Evolutionary conservation across 345 rosid genomes (phyloP), one percentile per base, ranked within the genome.

Genomic region (Sapria himalayana): DNA sequence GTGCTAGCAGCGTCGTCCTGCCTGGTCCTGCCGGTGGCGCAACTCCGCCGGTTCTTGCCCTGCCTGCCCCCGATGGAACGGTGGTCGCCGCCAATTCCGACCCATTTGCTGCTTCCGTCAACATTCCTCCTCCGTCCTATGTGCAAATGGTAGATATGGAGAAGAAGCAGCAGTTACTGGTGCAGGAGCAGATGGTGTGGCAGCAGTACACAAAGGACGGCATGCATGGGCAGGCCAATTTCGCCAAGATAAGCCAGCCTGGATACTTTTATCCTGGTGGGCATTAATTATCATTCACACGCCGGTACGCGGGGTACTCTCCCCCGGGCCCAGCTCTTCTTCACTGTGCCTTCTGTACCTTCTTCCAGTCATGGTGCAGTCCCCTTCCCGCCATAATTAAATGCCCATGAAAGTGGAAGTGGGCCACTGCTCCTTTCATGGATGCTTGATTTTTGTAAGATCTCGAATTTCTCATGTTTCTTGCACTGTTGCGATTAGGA

Each of bases 1-100:
- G 91, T 25, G 89, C 76, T 13, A 82, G 93, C 33, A 76, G 85
- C 32, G 74, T 89, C 60, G 79, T 94, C 14, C 82, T 82, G 7
- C 85, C 93, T 0, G 50, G 72, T 19, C 67, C 82, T 0, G 72
- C 67, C 21, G 45, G 66, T 0, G 67, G 36, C 29, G 85, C 71
- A 62, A 62, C 67, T 52, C 37, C 7, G 12, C 71, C 75, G 3
- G 72, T 67, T 56, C 45, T 78, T 41, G 92, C 92, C 11, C 66
- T 79, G 33, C 92, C 92, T 1, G 91, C 84, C 8, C 81, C 85
- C 2, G 70, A 48, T 56, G 71, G 65, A 21, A 50, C 19, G 4
- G 67, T 73, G 45, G 19, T 21, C 12, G 29, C 33, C 0, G 29
- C 56, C 6, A 51, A 65, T 5, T 52, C 45, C 14, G 92, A 78